These are phyloP conservation scores for Polychaeton citri DNA, from an alignment of 2,329 filamentous ascomycete species.

Conservation along the genomic window DNA sequence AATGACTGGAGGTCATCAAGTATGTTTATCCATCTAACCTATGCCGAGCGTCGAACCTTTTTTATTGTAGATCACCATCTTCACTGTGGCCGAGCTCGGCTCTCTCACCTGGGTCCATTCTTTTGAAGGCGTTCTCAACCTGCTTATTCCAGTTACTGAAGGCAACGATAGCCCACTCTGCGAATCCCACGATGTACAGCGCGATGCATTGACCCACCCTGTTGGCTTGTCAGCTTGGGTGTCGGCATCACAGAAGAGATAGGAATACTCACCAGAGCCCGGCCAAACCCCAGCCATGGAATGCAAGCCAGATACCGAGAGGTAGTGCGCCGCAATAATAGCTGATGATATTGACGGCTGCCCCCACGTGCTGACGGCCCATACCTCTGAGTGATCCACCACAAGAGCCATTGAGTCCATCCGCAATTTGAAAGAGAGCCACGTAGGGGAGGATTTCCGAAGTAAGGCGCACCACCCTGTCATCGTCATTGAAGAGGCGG, in stretches of 20 bases:
- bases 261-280: slow-evolving; percentile 49
- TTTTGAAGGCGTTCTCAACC: slow-evolving; percentile 55
- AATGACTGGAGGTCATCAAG: too few relatives aligned
- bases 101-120: slow-evolving; percentile 46
- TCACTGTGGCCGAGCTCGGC: slow-evolving; percentile 20
- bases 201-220: slow-evolving; percentile 36
- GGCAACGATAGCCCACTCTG: slow-evolving; percentile 70
- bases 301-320: slow-evolving; percentile 70
- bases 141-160: slow-evolving; percentile 65
- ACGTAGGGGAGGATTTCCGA: slow-evolving; percentile 72
- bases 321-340: slow-evolving; percentile 77
- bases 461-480: slow-evolving; percentile 57
- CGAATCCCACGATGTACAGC: slow-evolving; percentile 61
- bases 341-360: slow-evolving; percentile 65
- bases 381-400: slow-evolving; percentile 70
- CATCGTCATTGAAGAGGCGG: slow-evolving; percentile 68
- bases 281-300: slow-evolving; percentile 69
- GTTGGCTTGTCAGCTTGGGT: too few relatives aligned
- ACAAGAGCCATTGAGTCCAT: slow-evolving; percentile 74
- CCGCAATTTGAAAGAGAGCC: slow-evolving; percentile 79
- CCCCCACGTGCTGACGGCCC: slow-evolving; percentile 77
- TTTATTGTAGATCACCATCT: too few relatives aligned
- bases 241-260: not conserved
- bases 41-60: too few relatives aligned
- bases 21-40: too few relatives aligned